These are phyloP conservation scores for Ilex asprella DNA, from an alignment of 257 asterid species.

Conservation along the genomic window DNA sequence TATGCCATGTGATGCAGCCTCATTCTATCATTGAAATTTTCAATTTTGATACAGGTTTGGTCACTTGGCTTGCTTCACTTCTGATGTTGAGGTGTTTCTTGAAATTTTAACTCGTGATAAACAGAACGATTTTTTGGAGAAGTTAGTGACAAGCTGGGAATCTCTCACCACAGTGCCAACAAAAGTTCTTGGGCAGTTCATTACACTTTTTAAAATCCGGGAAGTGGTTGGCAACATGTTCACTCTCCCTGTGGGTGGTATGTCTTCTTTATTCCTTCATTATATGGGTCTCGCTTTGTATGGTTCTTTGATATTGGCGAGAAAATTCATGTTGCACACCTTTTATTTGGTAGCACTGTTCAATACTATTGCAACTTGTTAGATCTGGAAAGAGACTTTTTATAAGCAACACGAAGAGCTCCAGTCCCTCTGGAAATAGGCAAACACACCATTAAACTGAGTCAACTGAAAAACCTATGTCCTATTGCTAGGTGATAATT, in stretches of 20 bases:
- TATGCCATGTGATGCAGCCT: background rate
- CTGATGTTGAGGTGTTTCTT: conserved; percentile 71
- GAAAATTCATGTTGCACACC: no score
- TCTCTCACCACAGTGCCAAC: conserved; percentile 28
- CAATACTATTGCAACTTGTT: no score
- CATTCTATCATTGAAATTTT: conserved; percentile 12
- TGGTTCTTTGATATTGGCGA: no score
- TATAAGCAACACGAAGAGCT: no score
- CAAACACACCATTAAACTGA: no score
- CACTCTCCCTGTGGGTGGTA: conserved; percentile 59
- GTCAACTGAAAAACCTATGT: no score
- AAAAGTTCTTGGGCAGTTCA: conserved; percentile 72
- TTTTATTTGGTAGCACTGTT: no score
- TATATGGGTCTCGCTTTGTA: background rate
- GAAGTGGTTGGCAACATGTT: conserved; percentile 47
- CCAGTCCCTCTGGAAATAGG: no score
- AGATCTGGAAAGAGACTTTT: no score
- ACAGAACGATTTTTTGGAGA: conserved; percentile 49
- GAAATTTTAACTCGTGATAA: conserved; percentile 47
- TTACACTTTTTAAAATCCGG: conserved; percentile 67
- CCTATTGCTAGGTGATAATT: no score
- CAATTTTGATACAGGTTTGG: conserved; percentile 64
- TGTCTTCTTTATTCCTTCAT: conserved; percentile 3
- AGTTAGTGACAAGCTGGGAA: conserved; percentile 43
- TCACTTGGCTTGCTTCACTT: conserved; percentile 77